Evolutionary conservation across 495 filamentous ascomycete genomes (phyloP).

Genomic region (Durotheca rogersii): DNA sequence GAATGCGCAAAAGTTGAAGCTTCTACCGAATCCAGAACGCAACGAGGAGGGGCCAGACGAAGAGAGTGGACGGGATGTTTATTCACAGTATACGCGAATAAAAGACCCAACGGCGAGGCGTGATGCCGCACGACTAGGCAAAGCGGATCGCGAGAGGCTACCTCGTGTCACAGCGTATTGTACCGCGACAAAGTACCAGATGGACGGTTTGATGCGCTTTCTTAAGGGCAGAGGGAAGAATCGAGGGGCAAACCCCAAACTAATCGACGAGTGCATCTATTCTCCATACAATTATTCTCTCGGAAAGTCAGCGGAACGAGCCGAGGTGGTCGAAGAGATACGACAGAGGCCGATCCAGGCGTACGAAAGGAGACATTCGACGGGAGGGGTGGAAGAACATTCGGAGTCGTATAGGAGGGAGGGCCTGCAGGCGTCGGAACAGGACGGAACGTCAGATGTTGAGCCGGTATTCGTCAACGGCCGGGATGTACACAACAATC

Average conservation of each 20-base stretch:
- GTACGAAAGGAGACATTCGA: constrained; percentile 66
- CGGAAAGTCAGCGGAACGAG: constrained; percentile 37
- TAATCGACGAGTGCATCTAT: constrained; percentile 96
- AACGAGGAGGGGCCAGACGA: constrained; percentile 75
- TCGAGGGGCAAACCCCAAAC: constrained; percentile 78
- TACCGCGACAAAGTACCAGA: constrained; percentile 84
- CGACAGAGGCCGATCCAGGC: constrained; percentile 42
- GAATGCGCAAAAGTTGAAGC: constrained; percentile 92
- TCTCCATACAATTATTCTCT: constrained; percentile 79
- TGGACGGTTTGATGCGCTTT: constrained; percentile 84
- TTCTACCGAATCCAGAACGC: constrained; percentile 85
- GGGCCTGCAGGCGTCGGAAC: constrained; percentile 17
- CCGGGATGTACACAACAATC: constrained; percentile 34
- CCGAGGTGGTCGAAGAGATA: constrained; percentile 34
- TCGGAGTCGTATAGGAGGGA: constrained; percentile 30
- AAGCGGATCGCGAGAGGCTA: constrained; percentile 83
- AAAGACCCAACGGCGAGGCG: constrained; percentile 92
- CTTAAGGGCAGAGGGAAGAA: constrained; percentile 76
- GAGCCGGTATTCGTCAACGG: constrained; percentile 20
- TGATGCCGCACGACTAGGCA: constrained; percentile 90
- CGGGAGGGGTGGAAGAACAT: constrained; percentile 34
- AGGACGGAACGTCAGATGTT: constrained; percentile 16
- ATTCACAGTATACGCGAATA: constrained; percentile 88
- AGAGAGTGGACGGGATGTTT: constrained; percentile 92
- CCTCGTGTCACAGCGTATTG: constrained; percentile 95